Base-by-base conservation (phyloP, 305 asterid genomes). In the Striga hermonthica region DNA sequence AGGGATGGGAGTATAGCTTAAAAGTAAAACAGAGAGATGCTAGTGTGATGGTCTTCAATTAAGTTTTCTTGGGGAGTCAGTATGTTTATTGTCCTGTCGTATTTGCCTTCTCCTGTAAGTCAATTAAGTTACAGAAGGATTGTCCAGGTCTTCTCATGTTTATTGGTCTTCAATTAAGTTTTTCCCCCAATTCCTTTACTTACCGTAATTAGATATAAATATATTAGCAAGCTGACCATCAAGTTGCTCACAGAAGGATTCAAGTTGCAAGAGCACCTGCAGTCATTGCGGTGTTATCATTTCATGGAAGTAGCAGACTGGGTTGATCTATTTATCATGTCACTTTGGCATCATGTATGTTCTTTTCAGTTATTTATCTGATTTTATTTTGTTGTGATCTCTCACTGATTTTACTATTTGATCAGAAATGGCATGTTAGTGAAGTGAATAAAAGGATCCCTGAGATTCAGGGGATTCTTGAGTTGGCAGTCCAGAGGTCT, bases 261-360 rank as follows among this genome's bases (percentile, higher is more conserved):
- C 85, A 74, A 77, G 77, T 73, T 94, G 84, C 97, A 82, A 76
- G 95, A 85, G 68, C 99, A 94, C 84, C 79, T 94, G 62, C 81
- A 84, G 76, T 86, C 97, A 35, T 79, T 94, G 73, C 78, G 92
- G 68, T 82, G 95, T 62, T 94, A 86, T 74, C 91, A 94, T 83
- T 88, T 94, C 81, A 90, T 94, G 99, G 97, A 86, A 82, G 68
- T 82, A 31, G 97, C 97, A 41, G 99, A 94, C 76, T 94, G 99
- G 99, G 95, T 90, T 15, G 96, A 94, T 77, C 81, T 88, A 72
- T 94, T 94, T 79, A 86, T 94, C 77, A 73, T 73, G 85, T 90
- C 99, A 60, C 93, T 94, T 62, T 79, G 87, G 90, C 84, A 71
- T 64, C 91, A 77, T 74, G 99, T 93, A 85, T 66, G 81, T 64